These are phyloP conservation scores for Thamnidium elegans DNA, from an alignment of 192 early-diverging fungal genomes.

Conservation along the genomic window DNA sequence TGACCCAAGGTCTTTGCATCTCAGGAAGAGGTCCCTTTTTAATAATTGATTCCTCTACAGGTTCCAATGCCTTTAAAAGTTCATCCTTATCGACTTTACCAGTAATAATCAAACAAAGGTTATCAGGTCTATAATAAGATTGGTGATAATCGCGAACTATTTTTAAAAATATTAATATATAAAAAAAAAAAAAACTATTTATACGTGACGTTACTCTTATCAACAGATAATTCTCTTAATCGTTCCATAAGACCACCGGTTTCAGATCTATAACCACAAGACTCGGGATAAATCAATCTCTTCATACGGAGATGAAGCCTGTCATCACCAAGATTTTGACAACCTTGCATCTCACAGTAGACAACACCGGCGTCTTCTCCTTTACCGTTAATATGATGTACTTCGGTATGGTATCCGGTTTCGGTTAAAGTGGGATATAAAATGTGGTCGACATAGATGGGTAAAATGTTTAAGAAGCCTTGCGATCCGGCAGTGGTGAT, in stretches of 20 bases:
- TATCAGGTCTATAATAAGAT: conserved; percentile 61
- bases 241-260: conserved; percentile 60
- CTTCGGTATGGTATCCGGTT: conserved; percentile 57
- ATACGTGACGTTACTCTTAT: conserved; percentile 51
- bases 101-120: conserved; percentile 56
- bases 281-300: conserved; percentile 54
- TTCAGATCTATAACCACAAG: conserved; percentile 58
- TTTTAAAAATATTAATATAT: neutral
- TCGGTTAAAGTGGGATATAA: conserved; percentile 61
- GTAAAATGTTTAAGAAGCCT: conserved; percentile 57
- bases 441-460: conserved; percentile 63
- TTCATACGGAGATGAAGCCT: conserved; percentile 47
- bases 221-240: conserved; percentile 51
- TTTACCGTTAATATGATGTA: conserved; percentile 62
- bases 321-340: conserved; percentile 44
- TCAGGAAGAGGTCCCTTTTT: conserved; percentile 46
- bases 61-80: conserved; percentile 43
- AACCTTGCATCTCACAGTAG: conserved; percentile 65
- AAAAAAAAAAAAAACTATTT: too few species aligned
- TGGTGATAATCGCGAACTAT: conserved; percentile 45
- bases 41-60: conserved; percentile 51
- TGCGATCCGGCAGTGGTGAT: conserved; percentile 57
- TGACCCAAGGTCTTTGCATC: conserved; percentile 58
- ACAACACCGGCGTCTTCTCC: conserved; percentile 66
- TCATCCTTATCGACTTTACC: conserved; percentile 45